A percentile compares a stretch with the other conserved stretches of the same genome.
phyloP scores from a whole-genome alignment of 768 basidiomycete genomes.

The Termitomyces sp. region DNA sequence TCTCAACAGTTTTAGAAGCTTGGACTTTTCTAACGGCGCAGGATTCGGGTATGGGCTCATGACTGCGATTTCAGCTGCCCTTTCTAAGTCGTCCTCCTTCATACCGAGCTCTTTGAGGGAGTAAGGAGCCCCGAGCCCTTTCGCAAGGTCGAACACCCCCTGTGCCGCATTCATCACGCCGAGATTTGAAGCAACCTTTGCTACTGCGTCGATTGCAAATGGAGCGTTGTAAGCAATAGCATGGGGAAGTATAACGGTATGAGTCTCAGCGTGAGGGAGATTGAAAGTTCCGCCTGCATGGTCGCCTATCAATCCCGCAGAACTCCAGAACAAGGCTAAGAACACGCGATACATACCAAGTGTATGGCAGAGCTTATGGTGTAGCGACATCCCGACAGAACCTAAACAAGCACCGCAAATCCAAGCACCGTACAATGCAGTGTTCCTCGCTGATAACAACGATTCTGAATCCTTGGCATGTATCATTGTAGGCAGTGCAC shows the following conservation, averaged over 20 bases:
- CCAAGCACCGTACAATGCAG: slow-evolving; percentile 33
- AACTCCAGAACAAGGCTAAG: slow-evolving; percentile 6
- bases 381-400: slow-evolving; percentile 29
- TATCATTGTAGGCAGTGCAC: slow-evolving; percentile 25
- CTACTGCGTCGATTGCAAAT: slow-evolving; percentile 23
- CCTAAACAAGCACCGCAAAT: slow-evolving; percentile 29
- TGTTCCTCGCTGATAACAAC: slow-evolving; percentile 25
- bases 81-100: slow-evolving; percentile 33
- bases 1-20: slow-evolving; percentile 20
- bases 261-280: slow-evolving; percentile 36
- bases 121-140: slow-evolving; percentile 22
- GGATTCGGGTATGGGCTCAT: slow-evolving; percentile 35
- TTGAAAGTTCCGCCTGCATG: slow-evolving; percentile 30
- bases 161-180: slow-evolving; percentile 15
- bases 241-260: slow-evolving; percentile 37
- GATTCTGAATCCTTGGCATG: slow-evolving; percentile 11
- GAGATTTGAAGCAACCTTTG: slow-evolving; percentile 25
- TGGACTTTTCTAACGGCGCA: slow-evolving; percentile 29
- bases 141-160: slow-evolving; percentile 19
- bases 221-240: slow-evolving; percentile 34
- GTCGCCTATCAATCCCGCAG: not conserved
- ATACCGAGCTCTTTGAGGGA: slow-evolving; percentile 33
- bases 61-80: slow-evolving; percentile 30
- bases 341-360: slow-evolving; percentile 24
- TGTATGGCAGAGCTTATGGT: slow-evolving; percentile 36